Evolutionary conservation across 805 yeast genomes (phyloP), one percentile per base, ranked within the genome.

Genomic region (Cyberlindnera euphorbiiphila): DNA sequence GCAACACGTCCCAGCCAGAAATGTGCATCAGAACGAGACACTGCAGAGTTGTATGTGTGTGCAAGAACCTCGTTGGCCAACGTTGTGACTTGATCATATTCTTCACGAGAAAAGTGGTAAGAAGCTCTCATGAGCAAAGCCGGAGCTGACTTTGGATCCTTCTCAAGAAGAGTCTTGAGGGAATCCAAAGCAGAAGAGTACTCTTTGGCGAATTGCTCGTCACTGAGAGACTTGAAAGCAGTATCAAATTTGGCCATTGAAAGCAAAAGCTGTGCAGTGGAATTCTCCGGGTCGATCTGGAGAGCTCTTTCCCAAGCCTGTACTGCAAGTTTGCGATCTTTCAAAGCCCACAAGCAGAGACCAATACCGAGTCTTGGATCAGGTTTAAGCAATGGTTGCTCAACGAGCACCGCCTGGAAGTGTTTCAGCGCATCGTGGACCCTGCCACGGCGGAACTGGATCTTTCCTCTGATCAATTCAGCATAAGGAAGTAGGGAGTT

Each of bases 361-460:
- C 98, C 99, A 43, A 91, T 77, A 20, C 98, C 99, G 43, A 93
- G 73, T 60, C 99, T 72, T 14, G 97, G 94, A 63, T 91, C 97
- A 5, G 98, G 97, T 49, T 74, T 74, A 49, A 83, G 64, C 25
- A 82, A 57, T 2, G 97, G 97, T 45, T 87, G 81, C 34, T 80
- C 68, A 23, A 81, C 71, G 47, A 93, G 67, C 7, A 85, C 80
- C 46, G 82, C 84, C 66, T 93, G 99, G 62, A 85, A 93, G 22
- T 85, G 59, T 57, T 81, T 81, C 51, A 93, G 71, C 12, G 96
- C 88, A 6, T 73, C 78, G 17, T 72, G 59, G 59, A 79, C 88
- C 56, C 84, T 83, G 43, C 77, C 80, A 58, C 81, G 84, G 45
- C 74, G 74, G 54, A 85, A 81, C 23, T 80, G 64, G 23, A 87